Conservation (phyloP, 805 yeast species). For the Myxozyma lipomycoides region DNA sequence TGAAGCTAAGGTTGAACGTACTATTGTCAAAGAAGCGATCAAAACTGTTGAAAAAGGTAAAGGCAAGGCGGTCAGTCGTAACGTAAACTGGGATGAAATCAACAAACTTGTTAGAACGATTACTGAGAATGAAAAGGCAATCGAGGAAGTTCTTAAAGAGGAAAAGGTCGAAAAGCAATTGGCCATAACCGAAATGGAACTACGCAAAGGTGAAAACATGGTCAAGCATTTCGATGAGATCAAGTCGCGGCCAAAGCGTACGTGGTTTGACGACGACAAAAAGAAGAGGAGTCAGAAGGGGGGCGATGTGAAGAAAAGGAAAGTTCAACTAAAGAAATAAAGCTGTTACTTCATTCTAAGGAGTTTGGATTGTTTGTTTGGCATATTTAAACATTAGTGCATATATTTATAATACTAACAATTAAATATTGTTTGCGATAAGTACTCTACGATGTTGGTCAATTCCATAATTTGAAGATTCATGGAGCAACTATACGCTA, state of each 20-base stretch:
- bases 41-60: conserved; percentile 62
- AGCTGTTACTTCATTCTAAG: too few species aligned
- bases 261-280: conserved; percentile 63
- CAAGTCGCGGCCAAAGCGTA: conserved; percentile 84
- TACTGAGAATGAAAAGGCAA: conserved; percentile 53
- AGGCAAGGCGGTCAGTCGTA: conserved; percentile 62
- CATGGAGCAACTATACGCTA: too few species aligned
- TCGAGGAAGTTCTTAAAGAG: conserved; percentile 77
- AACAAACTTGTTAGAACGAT: conserved; percentile 63
- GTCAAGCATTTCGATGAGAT: conserved; percentile 78
- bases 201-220: conserved; percentile 79
- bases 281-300: background rate
- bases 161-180: conserved; percentile 87
- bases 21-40: conserved; percentile 86
- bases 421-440: too few species aligned
- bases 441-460: too few species aligned
- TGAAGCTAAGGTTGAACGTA: conserved; percentile 79
- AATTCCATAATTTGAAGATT: too few species aligned
- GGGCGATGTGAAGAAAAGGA: background rate
- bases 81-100: conserved; percentile 84
- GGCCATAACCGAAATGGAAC: conserved; percentile 83
- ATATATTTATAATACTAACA: too few species aligned
- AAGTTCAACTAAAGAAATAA: too few species aligned
- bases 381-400: too few species aligned
- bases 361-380: too few species aligned